Evolutionary conservation across 768 basidiomycete species (phyloP), one percentile per base, ranked within the genome.

Genomic region (Kwoniella pini): DNA sequence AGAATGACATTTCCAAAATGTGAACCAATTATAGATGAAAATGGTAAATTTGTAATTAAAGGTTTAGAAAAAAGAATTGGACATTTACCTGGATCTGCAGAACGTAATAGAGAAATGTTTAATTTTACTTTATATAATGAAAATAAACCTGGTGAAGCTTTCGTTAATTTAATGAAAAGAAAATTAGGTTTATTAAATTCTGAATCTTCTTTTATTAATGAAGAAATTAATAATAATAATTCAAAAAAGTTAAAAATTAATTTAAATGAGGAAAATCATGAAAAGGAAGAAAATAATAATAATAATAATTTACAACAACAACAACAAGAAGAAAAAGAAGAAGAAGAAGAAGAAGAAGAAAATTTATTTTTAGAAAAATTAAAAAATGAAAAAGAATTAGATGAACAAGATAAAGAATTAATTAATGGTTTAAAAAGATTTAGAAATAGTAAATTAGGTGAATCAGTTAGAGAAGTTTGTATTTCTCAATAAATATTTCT

Each of bases 1-100:
- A 48, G 65, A 24, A 75, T 75, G 67, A 68, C 73, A 0, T 75
- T 75, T 49, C 69, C 69, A 15, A 64, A 70, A 22, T 66, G 66
- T 24, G 67, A 68, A 30, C 68, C 70, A 12, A 48, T 57, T 0
- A 63, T 75, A 24, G 70, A 70, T 44, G 54, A 63, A 4, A 43
- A 64, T 13, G 73, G 73, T 5, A 52, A 65, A 46, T 75, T 75
- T 49, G 62, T 75, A 3, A 70, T 75, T 11, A 49, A 49, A 12
- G 73, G 73, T 15, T 36, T 75, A 36, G 71, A 68, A 51, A 21
- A 63, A 22, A 30, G 73, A 26, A 64, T 67, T 27, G 68, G 70
- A 17, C 60, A 65, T 12, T 65, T 64, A 54, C 60, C 56, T 21
- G 66, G 68, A 15, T 43, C 31, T 43, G 65, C 27, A 49, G 19